These are phyloP conservation scores for Colletotrichum karsti DNA, from an alignment of 2,329 filamentous ascomycete genomes.

Conservation along the genomic window DNA sequence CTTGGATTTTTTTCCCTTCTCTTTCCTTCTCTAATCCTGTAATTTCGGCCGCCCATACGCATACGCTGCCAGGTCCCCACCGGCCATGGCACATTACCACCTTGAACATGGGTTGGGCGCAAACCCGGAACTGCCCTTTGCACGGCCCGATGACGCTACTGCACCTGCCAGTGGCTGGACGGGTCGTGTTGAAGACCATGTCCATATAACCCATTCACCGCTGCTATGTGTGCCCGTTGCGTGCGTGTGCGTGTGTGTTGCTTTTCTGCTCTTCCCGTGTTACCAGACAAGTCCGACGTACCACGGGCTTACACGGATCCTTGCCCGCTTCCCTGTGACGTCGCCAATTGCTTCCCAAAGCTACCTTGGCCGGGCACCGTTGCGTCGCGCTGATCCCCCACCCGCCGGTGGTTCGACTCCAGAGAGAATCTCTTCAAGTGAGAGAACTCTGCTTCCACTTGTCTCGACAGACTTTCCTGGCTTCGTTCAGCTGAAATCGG, in stretches of 20 bases:
- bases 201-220: slow-evolving; percentile 25
- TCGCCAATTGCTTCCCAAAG: slow-evolving; percentile 3
- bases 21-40: not conserved
- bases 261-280: not conserved
- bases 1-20: not conserved
- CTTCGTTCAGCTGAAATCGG: not conserved
- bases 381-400: no score
- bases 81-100: not conserved
- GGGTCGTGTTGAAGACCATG: not conserved
- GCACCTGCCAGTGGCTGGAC: slow-evolving; percentile 30
- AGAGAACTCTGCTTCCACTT: not conserved
- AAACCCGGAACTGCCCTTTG: slow-evolving; percentile 7
- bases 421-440: slow-evolving; percentile 10
- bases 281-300: slow-evolving; percentile 9
- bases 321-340: slow-evolving; percentile 20
- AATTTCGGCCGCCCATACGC: not conserved
- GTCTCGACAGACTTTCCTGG: not conserved
- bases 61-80: not conserved
- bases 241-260: not conserved
- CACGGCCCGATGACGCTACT: slow-evolving; percentile 28
- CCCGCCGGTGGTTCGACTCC: not conserved
- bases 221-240: slow-evolving; percentile 12
- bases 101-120: slow-evolving; percentile 2
- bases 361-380: not conserved
- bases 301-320: slow-evolving; percentile 28